phyloP scores from a whole-genome alignment of 495 filamentous ascomycete species.

The Sphaerosporella brunnea region DNA sequence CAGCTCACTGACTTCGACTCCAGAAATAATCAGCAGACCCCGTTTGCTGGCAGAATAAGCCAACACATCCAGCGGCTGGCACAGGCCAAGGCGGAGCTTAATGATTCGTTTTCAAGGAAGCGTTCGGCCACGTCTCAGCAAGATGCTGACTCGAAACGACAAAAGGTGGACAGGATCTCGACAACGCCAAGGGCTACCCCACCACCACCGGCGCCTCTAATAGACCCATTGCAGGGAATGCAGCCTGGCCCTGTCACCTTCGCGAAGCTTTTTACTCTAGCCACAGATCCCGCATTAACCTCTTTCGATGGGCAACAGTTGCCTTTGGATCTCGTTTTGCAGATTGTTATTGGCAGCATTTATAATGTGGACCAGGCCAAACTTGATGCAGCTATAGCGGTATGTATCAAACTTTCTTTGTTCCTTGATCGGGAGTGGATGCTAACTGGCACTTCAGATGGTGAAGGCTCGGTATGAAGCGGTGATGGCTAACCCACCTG shows the following conservation, averaged over 20 bases:
- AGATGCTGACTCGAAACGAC: slow-evolving; percentile 49
- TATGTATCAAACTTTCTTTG: slow-evolving; percentile 4
- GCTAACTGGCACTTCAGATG: background rate
- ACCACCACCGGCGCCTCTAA: slow-evolving; percentile 23
- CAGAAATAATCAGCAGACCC: slow-evolving; percentile 21
- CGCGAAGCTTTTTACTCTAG: slow-evolving; percentile 69
- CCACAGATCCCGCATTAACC: slow-evolving; percentile 50
- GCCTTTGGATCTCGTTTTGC: slow-evolving; percentile 53
- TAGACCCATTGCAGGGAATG: slow-evolving; percentile 36
- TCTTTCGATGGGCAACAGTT: slow-evolving; percentile 67
- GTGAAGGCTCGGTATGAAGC: slow-evolving; percentile 20
- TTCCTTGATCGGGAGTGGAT: background rate
- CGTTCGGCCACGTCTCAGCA: slow-evolving; percentile 43
- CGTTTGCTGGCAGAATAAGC: slow-evolving; percentile 46
- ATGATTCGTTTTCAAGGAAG: slow-evolving; percentile 64
- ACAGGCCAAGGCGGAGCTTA: slow-evolving; percentile 52
- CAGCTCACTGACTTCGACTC: background rate
- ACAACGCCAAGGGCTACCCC: slow-evolving; percentile 32
- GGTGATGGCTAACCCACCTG: slow-evolving; percentile 10
- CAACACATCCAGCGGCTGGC: slow-evolving; percentile 63
- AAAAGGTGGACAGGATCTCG: slow-evolving; percentile 39
- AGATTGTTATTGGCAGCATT: slow-evolving; percentile 42
- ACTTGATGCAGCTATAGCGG: slow-evolving; percentile 34
- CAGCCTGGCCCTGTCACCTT: slow-evolving; percentile 56
- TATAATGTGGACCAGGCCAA: slow-evolving; percentile 20